Conservation (phyloP, 2,329 filamentous ascomycete species). For the Diaporthe humulicola region DNA sequence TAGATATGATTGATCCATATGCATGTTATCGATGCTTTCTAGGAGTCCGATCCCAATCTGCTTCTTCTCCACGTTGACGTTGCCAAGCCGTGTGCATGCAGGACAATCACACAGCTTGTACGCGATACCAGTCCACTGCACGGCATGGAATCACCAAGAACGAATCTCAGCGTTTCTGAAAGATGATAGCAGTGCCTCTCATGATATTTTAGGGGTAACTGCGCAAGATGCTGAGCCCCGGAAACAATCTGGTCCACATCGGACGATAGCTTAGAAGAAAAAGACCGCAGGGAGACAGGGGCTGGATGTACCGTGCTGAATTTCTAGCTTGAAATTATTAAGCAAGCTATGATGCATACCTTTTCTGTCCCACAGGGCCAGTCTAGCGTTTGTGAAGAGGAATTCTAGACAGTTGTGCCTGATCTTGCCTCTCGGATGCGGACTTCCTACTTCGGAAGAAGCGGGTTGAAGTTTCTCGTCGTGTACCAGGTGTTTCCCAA, state of each 20-base stretch:
- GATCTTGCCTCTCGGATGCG: neutral
- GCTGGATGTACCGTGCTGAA: neutral
- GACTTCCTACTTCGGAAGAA: accelerated
- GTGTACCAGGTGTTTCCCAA: neutral
- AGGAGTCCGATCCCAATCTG: too few species aligned
- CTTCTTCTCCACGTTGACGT: neutral
- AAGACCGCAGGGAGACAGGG: neutral
- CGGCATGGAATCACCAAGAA: neutral
- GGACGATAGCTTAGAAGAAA: neutral
- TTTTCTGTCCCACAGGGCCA: neutral
- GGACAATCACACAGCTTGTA: too few species aligned
- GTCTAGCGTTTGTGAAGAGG: neutral
- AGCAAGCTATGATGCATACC: neutral
- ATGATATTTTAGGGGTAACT: too few species aligned
- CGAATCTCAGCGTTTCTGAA: neutral
- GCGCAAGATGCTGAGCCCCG: neutral
- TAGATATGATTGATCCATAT: too few species aligned
- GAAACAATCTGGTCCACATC: neutral
- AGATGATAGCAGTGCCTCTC: too few species aligned
- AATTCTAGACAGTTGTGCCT: neutral
- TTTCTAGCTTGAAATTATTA: neutral
- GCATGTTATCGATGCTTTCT: too few species aligned
- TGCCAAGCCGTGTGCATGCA: neutral
- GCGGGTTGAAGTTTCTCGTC: neutral
- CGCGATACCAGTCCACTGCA: neutral